These are phyloP conservation scores for Seiridium unicorne DNA, from an alignment of 2,329 filamentous ascomycete species.

Conservation along the genomic window DNA sequence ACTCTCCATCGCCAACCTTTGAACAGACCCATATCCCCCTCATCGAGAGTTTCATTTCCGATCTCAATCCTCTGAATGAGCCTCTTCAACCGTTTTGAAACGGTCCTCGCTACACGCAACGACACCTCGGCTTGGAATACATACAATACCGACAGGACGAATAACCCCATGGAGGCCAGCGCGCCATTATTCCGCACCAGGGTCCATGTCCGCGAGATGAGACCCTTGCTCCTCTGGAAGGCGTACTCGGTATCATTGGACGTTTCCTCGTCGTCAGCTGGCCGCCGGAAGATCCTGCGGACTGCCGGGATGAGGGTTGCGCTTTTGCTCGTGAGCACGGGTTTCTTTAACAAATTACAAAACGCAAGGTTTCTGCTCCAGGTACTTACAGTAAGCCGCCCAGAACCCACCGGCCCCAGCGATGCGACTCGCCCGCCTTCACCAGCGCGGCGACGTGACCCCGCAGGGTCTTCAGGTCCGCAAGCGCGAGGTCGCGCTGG, in stretches of 20 bases:
- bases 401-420: constrained; percentile 53
- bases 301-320: constrained; percentile 52
- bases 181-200: constrained; percentile 41
- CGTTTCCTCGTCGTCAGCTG: constrained; percentile 33
- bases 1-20: constrained; percentile 58
- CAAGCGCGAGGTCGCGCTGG: constrained; percentile 41
- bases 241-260: constrained; percentile 58
- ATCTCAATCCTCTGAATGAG: constrained; percentile 46
- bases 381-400: constrained; percentile 49
- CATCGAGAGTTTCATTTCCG: constrained; percentile 42
- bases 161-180: constrained; percentile 49
- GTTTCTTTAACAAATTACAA: neutral
- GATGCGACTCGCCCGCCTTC: constrained; percentile 43
- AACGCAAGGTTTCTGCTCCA: too few species aligned
- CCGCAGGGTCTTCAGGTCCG: constrained; percentile 43
- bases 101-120: constrained; percentile 51
- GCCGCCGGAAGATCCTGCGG: constrained; percentile 49
- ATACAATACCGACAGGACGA: constrained; percentile 57
- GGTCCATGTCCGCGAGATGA: constrained; percentile 48
- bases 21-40: constrained; percentile 48
- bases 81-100: constrained; percentile 47
- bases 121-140: constrained; percentile 59
- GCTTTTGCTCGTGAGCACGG: constrained; percentile 27
- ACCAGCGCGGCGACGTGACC: constrained; percentile 41
- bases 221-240: constrained; percentile 47